Percentiles rank a stretch among this genome's conserved stretches.
These are phyloP conservation scores for Leishmania tropica DNA, from an alignment of 208 protist genomes.

Conservation along the genomic window DNA sequence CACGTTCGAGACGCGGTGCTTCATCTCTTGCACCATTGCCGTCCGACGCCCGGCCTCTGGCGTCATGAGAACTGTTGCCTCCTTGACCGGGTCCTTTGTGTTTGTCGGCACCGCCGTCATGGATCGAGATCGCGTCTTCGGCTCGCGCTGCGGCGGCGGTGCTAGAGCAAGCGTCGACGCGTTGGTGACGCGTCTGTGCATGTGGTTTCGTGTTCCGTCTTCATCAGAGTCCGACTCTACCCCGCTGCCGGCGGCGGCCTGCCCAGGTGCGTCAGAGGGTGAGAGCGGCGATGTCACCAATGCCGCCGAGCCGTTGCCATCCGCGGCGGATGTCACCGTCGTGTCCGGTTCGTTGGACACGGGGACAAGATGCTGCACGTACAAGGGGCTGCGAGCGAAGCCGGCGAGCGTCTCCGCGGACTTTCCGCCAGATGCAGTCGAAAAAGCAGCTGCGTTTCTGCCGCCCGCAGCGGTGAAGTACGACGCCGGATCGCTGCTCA, in stretches of 20 bases:
- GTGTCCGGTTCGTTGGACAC: not conserved
- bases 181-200: not conserved
- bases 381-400: not conserved
- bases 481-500: not conserved
- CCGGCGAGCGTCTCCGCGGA: not conserved
- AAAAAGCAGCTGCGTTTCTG: not conserved
- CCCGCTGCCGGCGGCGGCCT: not conserved
- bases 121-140: not conserved
- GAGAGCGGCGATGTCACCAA: constrained; percentile 2
- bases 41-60: constrained; percentile 41
- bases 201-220: not conserved
- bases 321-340: not conserved
- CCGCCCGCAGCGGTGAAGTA: not conserved
- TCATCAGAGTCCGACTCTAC: not conserved
- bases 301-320: not conserved
- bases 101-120: constrained; percentile 3
- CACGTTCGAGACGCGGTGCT: constrained; percentile 40
- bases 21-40: constrained; percentile 44
- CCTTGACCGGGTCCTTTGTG: constrained; percentile 13
- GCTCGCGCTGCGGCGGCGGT: not conserved
- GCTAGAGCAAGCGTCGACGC: not conserved
- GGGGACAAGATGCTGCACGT: not conserved
- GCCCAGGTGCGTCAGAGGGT: no score
- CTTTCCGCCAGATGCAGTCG: not conserved
- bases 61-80: constrained; percentile 42